Percentiles rank a stretch among this genome's conserved stretches.
phyloP scores from a whole-genome alignment of 306 rosid genomes.

The Ormosia emarginata region DNA sequence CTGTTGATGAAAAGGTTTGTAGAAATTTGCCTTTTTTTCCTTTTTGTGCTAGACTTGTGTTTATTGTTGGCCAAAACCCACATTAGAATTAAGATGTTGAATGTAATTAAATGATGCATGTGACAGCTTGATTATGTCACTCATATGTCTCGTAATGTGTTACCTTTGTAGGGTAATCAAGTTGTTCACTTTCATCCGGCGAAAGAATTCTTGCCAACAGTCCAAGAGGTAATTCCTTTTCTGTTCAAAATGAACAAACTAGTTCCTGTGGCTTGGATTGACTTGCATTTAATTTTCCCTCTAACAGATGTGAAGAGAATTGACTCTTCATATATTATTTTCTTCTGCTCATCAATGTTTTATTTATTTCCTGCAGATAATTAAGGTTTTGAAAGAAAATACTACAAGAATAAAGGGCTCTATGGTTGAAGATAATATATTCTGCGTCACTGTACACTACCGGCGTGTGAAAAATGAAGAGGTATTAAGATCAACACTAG shows the following conservation, averaged over 20 bases:
- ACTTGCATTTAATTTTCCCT: neutral
- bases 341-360: neutral
- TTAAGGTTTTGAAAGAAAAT: conserved; percentile 27
- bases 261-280: neutral
- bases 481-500: conserved; percentile 25
- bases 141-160: neutral
- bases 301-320: neutral
- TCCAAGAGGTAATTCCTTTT: conserved; percentile 40
- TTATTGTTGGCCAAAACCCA: neutral
- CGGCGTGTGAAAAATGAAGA: conserved; percentile 45
- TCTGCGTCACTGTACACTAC: conserved; percentile 50
- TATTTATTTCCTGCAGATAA: conserved; percentile 30
- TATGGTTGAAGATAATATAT: conserved; percentile 46
- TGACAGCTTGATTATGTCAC: neutral
- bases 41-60: neutral
- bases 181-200: conserved; percentile 50
- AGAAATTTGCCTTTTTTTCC: neutral
- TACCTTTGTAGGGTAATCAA: conserved; percentile 44
- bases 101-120: neutral
- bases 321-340: neutral
- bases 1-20: conserved; percentile 46
- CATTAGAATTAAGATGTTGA: neutral
- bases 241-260: neutral
- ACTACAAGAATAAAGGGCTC: conserved; percentile 32
- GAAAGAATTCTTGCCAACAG: conserved; percentile 35